Evolutionary conservation across 2,329 filamentous ascomycete genomes (phyloP).

Genomic region (Aspergillus hiratsukae): DNA sequence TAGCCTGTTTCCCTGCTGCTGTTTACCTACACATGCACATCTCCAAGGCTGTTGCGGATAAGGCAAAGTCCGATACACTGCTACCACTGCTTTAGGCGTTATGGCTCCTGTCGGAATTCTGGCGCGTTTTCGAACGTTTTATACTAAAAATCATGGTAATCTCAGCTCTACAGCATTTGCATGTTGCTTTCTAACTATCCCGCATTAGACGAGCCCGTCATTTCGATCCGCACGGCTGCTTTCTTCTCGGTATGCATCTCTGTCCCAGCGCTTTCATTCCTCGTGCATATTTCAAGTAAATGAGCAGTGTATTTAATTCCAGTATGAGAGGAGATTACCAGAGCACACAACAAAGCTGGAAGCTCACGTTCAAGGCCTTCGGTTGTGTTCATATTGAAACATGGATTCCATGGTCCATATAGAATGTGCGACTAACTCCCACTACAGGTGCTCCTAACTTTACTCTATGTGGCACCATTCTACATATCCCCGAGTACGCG

Average conservation of each 20-base stretch:
- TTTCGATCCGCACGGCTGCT: conserved; percentile 34
- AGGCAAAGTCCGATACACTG: not conserved
- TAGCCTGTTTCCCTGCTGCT: not conserved
- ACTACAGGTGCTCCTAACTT: conserved; percentile 68
- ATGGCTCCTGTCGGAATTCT: conserved; percentile 34
- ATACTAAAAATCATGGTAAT: conserved; percentile 28
- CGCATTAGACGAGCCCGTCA: conserved; percentile 31
- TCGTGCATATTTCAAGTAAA: not conserved
- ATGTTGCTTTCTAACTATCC: conserved; percentile 7
- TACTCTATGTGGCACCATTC: conserved; percentile 85
- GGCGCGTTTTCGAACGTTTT: conserved; percentile 29
- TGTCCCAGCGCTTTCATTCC: conserved; percentile 4
- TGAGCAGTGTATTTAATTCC: not conserved
- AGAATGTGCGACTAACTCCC: not conserved
- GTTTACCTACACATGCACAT: not conserved
- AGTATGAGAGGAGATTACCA: not conserved
- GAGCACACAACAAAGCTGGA: not conserved
- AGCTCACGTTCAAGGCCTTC: not conserved
- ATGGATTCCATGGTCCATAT: not conserved
- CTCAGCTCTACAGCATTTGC: conserved; percentile 1
- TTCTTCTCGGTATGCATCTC: conserved; percentile 35
- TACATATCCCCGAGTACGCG: conserved; percentile 77
- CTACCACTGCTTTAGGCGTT: not conserved
- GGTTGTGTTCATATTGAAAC: too few species aligned
- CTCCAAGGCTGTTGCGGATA: not conserved